Percentiles rank a stretch among this genome's conserved stretches.
phyloP scores from a whole-genome alignment of 768 basidiomycete genomes.

The Mycena floridula region DNA sequence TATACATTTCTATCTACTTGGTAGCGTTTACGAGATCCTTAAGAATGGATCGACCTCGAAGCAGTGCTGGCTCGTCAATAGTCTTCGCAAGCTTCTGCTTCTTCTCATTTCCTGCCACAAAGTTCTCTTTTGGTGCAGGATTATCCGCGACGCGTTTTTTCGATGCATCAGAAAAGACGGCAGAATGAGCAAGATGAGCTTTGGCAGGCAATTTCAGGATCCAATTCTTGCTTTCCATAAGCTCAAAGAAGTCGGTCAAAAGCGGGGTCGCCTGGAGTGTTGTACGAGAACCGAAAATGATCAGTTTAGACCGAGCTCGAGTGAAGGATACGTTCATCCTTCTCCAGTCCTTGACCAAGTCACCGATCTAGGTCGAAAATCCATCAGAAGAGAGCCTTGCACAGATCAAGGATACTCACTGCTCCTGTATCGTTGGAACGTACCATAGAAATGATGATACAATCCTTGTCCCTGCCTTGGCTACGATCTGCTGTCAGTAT shows the following conservation, averaged over 20 bases:
- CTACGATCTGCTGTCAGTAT: conserved; percentile 89
- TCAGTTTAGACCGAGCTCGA: conserved; percentile 82
- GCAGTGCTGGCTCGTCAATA: conserved; percentile 29
- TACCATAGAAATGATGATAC: conserved; percentile 89
- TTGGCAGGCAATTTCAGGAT: conserved; percentile 48
- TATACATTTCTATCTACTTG: conserved; percentile 11
- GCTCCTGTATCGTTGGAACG: conserved; percentile 74
- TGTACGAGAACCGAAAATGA: conserved; percentile 83
- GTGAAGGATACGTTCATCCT: conserved; percentile 97
- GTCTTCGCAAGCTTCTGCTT: background rate
- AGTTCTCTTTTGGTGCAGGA: conserved; percentile 4
- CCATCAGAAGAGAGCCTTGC: background rate
- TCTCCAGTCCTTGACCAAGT: conserved; percentile 92
- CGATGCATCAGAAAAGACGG: conserved; percentile 8
- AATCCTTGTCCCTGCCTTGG: conserved; percentile 95
- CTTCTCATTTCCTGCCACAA: background rate
- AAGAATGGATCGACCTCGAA: conserved; percentile 54
- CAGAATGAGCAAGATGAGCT: conserved; percentile 48
- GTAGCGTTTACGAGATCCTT: conserved; percentile 49
- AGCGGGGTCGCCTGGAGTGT: conserved; percentile 64
- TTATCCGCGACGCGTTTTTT: conserved; percentile 24
- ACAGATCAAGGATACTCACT: conserved; percentile 38
- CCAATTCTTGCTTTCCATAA: conserved; percentile 75
- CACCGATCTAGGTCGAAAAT: conserved; percentile 60
- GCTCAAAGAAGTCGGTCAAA: conserved; percentile 65